Conservation (phyloP, 352 stramenopile species). For the Halophytophthora batemanensis region DNA sequence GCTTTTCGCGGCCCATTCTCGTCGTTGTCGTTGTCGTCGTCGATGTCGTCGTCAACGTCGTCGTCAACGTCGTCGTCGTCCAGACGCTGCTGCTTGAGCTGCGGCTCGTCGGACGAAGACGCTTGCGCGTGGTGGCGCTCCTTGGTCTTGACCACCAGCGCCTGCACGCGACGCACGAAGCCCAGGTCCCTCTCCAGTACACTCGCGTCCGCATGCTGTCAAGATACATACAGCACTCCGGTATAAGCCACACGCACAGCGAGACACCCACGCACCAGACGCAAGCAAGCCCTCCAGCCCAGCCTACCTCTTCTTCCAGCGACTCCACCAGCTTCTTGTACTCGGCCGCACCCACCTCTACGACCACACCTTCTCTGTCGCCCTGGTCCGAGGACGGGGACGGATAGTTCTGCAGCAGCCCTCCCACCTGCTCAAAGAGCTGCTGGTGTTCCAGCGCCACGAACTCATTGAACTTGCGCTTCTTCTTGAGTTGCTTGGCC, state of each 20-base stretch:
- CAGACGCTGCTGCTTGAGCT: conserved; percentile 24
- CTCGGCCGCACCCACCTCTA: conserved; percentile 28
- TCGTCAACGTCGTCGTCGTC: conserved; percentile 13
- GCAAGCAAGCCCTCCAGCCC: background rate
- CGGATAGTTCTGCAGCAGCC: conserved; percentile 45
- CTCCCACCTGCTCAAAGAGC: conserved; percentile 65
- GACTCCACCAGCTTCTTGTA: conserved; percentile 46
- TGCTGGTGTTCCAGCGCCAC: conserved; percentile 66
- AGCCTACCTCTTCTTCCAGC: conserved; percentile 44
- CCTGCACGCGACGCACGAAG: conserved; percentile 60
- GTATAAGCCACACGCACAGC: conserved; percentile 5
- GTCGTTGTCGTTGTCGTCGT: too few relatives aligned
- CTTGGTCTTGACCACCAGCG: conserved; percentile 44
- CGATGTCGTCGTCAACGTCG: too few relatives aligned
- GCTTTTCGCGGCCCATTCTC: too few relatives aligned
- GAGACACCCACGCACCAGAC: conserved; percentile 11
- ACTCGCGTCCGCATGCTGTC: conserved; percentile 46
- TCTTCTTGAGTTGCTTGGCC: conserved; percentile 42
- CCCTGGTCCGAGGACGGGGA: conserved; percentile 9
- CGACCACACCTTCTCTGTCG: background rate
- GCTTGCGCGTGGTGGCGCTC: conserved; percentile 23
- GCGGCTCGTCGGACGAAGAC: conserved; percentile 16
- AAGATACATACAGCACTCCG: conserved; percentile 1
- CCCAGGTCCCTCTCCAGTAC: conserved; percentile 46
- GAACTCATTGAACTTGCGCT: conserved; percentile 48